These are phyloP conservation scores for Exophiala xenobiotica DNA, from an alignment of 2,329 filamentous ascomycete genomes.

Conservation along the genomic window DNA sequence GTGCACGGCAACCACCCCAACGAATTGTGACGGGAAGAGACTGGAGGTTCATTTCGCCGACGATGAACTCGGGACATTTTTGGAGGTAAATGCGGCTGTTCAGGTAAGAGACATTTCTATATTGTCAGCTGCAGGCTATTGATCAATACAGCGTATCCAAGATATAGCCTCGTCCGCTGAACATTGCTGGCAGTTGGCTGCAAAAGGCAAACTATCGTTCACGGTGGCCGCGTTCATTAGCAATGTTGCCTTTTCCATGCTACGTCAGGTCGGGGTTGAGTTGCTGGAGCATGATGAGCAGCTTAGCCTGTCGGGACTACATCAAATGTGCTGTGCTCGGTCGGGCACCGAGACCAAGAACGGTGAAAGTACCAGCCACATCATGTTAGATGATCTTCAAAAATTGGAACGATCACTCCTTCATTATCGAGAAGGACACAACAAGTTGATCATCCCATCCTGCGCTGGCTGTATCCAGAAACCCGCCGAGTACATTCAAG, in stretches of 20 bases:
- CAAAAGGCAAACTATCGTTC: constrained; percentile 22
- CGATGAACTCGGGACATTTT: constrained; percentile 28
- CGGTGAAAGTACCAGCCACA: constrained; percentile 3
- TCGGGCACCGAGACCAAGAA: not conserved
- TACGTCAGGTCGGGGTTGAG: constrained; percentile 23
- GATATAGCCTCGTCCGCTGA: constrained; percentile 19
- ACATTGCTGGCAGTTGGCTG: constrained; percentile 29
- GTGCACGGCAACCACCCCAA: constrained; percentile 1
- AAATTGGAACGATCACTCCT: constrained; percentile 13
- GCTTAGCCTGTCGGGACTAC: constrained; percentile 19
- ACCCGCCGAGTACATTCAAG: constrained; percentile 20
- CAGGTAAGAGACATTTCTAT: constrained; percentile 23
- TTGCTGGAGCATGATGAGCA: constrained; percentile 24
- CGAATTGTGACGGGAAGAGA: constrained; percentile 1
- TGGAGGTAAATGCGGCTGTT: constrained; percentile 26
- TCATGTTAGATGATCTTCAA: constrained; percentile 16
- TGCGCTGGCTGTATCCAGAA: constrained; percentile 21
- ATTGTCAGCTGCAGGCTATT: not conserved
- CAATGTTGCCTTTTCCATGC: constrained; percentile 29
- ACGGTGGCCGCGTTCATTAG: constrained; percentile 30
- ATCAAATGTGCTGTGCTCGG: constrained; percentile 11
- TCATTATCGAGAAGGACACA: constrained; percentile 15
- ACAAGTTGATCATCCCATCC: constrained; percentile 5
- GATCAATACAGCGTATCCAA: constrained; percentile 17
- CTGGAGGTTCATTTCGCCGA: constrained; percentile 23